These are phyloP conservation scores for Populus euphratica DNA, from an alignment of 345 rosid species.

Conservation along the genomic window DNA sequence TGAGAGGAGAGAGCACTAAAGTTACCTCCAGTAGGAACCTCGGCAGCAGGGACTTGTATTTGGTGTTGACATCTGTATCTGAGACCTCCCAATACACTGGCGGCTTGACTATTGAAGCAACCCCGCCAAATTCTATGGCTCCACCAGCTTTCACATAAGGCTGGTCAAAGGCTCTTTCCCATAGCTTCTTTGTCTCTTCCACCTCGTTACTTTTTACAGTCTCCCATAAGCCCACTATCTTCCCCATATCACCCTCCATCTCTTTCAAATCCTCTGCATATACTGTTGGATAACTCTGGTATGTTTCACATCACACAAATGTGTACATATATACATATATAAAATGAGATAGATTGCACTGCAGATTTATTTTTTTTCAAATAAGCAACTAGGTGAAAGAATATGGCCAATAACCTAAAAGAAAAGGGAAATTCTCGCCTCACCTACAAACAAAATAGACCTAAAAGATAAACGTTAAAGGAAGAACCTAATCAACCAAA, in stretches of 20 bases:
- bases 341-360: neutral
- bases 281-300: constrained; percentile 73
- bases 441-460: too few relatives aligned
- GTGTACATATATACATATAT: neutral
- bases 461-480: neutral
- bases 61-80: constrained; percentile 59
- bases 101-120: constrained; percentile 21
- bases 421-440: neutral
- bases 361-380: neutral
- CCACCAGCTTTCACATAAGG: constrained; percentile 89
- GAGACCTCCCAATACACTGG: constrained; percentile 68
- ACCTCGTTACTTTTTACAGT: constrained; percentile 44
- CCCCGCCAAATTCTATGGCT: constrained; percentile 27
- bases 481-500: neutral
- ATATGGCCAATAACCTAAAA: neutral
- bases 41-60: constrained; percentile 64
- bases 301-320: constrained; percentile 12
- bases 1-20: neutral
- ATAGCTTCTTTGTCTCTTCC: constrained; percentile 49
- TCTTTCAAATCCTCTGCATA: constrained; percentile 70
- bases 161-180: constrained; percentile 67
- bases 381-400: neutral
- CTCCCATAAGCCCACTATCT: constrained; percentile 46
- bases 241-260: constrained; percentile 39
- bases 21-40: constrained; percentile 77